Evolutionary conservation across 176 grass and related monocot species (phyloP).

Genomic region (sorghum (Sorghum bicolor)): Sorghum_bicolor_NCBIv3 NC_012879.2:58854501-58855000

Average conservation of each 20-base stretch:
- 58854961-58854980: too few relatives aligned
- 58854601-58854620: neutral
- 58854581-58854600: neutral
- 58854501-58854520: neutral
- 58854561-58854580: neutral
- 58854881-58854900: too few relatives aligned
- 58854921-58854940: too few relatives aligned
- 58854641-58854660: neutral
- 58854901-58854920: too few relatives aligned
- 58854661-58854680: neutral
- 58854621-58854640: neutral
- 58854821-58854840: too few relatives aligned
- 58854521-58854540: neutral
- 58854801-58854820: neutral
- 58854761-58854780: neutral
- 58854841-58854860: too few relatives aligned
- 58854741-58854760: too few relatives aligned
- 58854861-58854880: too few relatives aligned
- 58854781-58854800: neutral
- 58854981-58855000: too few relatives aligned
- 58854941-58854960: too few relatives aligned
- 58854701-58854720: neutral
- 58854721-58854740: too few relatives aligned
- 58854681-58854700: neutral
- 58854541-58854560: neutral